Conservation (phyloP, 2,329 filamentous ascomycete species). For the Colletotrichum sp. region DNA sequence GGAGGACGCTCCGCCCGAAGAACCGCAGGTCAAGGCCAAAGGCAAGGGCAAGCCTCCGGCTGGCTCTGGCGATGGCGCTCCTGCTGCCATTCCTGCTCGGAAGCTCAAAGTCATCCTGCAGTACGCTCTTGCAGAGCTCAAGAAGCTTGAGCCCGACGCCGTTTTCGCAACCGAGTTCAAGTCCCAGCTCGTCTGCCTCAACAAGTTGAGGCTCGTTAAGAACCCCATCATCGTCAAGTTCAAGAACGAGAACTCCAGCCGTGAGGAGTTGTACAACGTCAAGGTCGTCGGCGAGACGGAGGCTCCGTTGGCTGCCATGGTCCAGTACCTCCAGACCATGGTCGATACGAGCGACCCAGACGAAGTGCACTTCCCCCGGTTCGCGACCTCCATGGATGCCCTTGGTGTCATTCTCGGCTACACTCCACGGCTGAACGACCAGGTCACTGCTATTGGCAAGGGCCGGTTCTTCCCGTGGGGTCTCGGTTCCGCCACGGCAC, state of each 20-base stretch:
- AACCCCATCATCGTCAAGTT: slow-evolving; percentile 41
- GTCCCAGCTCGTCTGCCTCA: slow-evolving; percentile 46
- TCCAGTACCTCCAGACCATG: slow-evolving; percentile 51
- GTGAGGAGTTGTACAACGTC: slow-evolving; percentile 42
- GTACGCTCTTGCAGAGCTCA: slow-evolving; percentile 40
- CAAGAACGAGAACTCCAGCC: slow-evolving; percentile 32
- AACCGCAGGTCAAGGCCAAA: slow-evolving; percentile 23
- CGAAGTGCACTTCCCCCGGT: slow-evolving; percentile 51
- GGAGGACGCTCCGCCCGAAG: slow-evolving; percentile 3
- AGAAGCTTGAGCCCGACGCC: slow-evolving; percentile 30
- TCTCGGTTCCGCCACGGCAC: slow-evolving; percentile 26
- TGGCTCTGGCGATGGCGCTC: slow-evolving; percentile 13
- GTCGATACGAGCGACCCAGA: slow-evolving; percentile 36
- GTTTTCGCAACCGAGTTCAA: slow-evolving; percentile 56
- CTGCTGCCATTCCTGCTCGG: slow-evolving; percentile 42
- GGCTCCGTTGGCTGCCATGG: slow-evolving; percentile 43
- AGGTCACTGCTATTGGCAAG: slow-evolving; percentile 47
- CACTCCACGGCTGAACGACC: slow-evolving; percentile 38
- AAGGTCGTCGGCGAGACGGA: slow-evolving; percentile 44
- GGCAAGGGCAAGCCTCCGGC: background rate
- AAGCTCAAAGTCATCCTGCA: slow-evolving; percentile 49
- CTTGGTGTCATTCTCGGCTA: slow-evolving; percentile 59
- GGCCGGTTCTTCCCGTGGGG: slow-evolving; percentile 55
- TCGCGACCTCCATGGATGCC: slow-evolving; percentile 52
- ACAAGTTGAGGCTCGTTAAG: slow-evolving; percentile 38